Percentiles rank a stretch among this genome's conserved stretches.
phyloP scores from a whole-genome alignment of 2,329 filamentous ascomycete genomes.

The Alternaria triticimaculans region DNA sequence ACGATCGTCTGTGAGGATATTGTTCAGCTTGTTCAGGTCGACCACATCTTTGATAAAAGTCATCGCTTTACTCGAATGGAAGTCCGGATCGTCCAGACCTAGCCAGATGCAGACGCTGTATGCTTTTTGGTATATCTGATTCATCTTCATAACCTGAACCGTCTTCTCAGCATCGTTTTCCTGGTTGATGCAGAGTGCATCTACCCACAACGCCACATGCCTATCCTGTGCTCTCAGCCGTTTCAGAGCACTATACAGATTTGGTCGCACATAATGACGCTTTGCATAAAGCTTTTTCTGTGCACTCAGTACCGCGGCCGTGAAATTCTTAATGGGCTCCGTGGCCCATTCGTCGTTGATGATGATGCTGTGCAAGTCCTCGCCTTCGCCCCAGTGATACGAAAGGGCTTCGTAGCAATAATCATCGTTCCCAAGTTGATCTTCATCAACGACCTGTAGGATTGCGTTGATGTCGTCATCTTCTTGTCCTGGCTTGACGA shows the following conservation, averaged over 20 bases:
- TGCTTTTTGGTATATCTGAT: background rate
- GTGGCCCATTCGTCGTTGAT: background rate
- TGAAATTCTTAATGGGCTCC: background rate
- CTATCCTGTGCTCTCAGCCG: background rate
- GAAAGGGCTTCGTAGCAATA: background rate
- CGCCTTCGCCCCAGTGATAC: background rate
- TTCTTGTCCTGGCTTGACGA: background rate
- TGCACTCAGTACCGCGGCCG: background rate
- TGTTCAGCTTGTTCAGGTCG: too few relatives aligned
- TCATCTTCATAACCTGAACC: background rate
- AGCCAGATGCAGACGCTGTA: too few relatives aligned
- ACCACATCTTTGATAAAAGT: too few relatives aligned
- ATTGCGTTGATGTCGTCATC: background rate
- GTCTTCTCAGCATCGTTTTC: background rate
- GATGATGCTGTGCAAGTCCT: background rate
- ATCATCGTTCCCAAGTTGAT: background rate
- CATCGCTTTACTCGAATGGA: too few relatives aligned
- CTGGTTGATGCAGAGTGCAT: background rate
- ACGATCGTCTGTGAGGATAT: too few relatives aligned
- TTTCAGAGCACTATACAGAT: background rate
- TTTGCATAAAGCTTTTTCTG: background rate
- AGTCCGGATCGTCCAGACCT: too few relatives aligned
- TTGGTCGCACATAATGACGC: background rate
- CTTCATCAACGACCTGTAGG: background rate
- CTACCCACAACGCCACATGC: background rate